These are phyloP conservation scores for Suillus spraguei DNA, from an alignment of 768 basidiomycete species.

Conservation along the genomic window DNA sequence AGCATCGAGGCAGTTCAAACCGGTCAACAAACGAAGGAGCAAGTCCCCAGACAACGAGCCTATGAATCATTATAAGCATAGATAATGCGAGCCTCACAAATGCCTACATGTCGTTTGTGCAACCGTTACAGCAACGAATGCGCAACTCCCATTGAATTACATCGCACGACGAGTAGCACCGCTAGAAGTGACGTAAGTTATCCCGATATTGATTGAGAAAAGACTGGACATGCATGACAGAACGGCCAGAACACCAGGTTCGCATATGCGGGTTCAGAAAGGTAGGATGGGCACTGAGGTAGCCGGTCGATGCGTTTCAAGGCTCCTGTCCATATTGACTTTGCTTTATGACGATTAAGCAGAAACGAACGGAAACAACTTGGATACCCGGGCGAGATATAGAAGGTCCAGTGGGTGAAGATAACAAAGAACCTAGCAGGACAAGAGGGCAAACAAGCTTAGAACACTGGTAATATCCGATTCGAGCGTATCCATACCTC, in stretches of 20 bases:
- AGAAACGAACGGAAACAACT: conserved; percentile 8
- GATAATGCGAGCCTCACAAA: not conserved
- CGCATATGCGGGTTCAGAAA: conserved; percentile 10
- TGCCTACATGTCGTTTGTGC: not conserved
- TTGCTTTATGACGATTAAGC: conserved; percentile 7
- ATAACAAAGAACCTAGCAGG: conserved; percentile 4
- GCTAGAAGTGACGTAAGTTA: not conserved
- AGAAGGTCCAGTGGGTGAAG: conserved; percentile 1
- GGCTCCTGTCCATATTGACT: conserved; percentile 5
- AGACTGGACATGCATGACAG: not conserved
- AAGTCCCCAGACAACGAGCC: not conserved
- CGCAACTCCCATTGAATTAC: conserved; percentile 2
- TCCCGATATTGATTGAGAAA: not conserved
- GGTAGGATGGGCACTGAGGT: conserved; percentile 5
- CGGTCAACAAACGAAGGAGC: not conserved
- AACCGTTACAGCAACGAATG: not conserved
- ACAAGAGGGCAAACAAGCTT: not conserved
- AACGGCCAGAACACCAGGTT: conserved; percentile 5
- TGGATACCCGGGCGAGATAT: not conserved
- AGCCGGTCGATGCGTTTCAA: not conserved
- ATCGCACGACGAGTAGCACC: not conserved
- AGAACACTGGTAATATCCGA: not conserved
- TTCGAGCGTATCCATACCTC: not conserved
- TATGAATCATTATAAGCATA: not conserved
- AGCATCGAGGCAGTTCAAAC: not conserved